A percentile compares a stretch with the other conserved stretches of the same genome.
These are phyloP conservation scores for Quercus alba DNA, from an alignment of 306 rosid species.

Conservation along the genomic window DNA sequence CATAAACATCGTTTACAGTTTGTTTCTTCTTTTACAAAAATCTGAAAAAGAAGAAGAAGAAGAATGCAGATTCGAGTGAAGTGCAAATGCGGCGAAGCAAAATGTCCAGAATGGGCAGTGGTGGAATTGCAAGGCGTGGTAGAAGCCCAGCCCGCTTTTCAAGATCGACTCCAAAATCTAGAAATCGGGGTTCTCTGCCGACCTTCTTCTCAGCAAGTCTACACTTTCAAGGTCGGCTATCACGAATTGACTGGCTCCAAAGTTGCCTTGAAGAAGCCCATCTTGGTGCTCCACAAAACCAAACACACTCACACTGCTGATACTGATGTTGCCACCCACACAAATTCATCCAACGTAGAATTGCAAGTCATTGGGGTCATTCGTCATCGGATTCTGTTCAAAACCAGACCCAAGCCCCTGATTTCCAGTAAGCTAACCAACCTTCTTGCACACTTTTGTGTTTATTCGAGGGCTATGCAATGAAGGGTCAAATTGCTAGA, in stretches of 20 bases:
- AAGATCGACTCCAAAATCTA: conserved; percentile 57
- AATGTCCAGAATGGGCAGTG: conserved; percentile 76
- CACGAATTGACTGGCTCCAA: conserved; percentile 87
- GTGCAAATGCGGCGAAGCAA: conserved; percentile 60
- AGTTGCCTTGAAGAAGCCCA: conserved; percentile 72
- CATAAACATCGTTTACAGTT: no score
- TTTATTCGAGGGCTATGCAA: no score
- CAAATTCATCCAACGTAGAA: conserved; percentile 30
- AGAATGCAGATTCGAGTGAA: conserved; percentile 65
- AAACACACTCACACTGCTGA: conserved; percentile 14
- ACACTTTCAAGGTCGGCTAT: conserved; percentile 80
- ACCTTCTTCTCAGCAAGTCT: conserved; percentile 70
- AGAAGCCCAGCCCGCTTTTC: conserved; percentile 58
- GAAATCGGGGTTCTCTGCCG: conserved; percentile 73
- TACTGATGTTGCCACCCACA: background rate
- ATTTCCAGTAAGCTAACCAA: conserved; percentile 60
- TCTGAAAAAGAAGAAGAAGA: background rate
- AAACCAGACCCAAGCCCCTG: conserved; percentile 80
- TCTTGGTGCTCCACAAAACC: conserved; percentile 72
- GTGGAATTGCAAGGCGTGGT: conserved; percentile 73
- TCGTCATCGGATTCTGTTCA: conserved; percentile 75
- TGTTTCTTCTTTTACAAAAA: background rate
- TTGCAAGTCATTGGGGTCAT: conserved; percentile 76
- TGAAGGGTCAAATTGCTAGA: no score
- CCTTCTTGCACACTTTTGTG: background rate